Percentiles rank a stretch among this genome's conserved stretches.
Conservation (phyloP, 73 alveolate genomes). For the Breviolum minutum region DNA sequence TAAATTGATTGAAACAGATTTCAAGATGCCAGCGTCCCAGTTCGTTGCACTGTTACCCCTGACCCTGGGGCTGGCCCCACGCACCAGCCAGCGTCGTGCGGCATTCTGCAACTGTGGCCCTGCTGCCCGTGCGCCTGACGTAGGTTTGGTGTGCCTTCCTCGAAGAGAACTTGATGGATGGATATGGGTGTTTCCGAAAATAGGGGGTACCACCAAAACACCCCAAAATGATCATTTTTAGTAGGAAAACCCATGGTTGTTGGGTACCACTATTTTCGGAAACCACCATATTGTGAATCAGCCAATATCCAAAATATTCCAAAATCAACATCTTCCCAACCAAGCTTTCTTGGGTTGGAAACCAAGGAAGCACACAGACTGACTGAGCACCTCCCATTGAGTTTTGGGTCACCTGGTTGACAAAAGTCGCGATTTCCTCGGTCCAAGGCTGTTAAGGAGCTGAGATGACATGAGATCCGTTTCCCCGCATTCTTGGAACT, state of each 20-base stretch:
- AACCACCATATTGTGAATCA: no score
- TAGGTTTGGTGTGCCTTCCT: no score
- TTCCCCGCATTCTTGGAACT: neutral
- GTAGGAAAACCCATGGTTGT: no score
- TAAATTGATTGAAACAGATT: no score
- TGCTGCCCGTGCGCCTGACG: constrained; percentile 19
- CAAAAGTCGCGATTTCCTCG: constrained; percentile 55
- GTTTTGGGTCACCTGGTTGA: constrained; percentile 52
- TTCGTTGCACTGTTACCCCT: neutral
- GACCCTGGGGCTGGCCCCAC: neutral
- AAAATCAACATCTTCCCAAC: neutral
- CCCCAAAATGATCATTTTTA: neutral
- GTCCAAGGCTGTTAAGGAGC: neutral
- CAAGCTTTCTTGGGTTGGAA: no score
- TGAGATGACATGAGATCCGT: neutral
- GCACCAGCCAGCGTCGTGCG: constrained; percentile 90
- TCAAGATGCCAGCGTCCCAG: neutral
- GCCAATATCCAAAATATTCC: neutral
- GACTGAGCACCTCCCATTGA: neutral
- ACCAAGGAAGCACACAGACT: neutral
- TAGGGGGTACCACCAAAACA: neutral
- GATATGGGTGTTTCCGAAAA: no score
- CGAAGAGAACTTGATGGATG: no score
- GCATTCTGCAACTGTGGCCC: constrained; percentile 84
- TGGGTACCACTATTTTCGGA: no score